Evolutionary conservation across 2,329 filamentous ascomycete species (phyloP).

Genomic region (Alternaria sp.): DNA sequence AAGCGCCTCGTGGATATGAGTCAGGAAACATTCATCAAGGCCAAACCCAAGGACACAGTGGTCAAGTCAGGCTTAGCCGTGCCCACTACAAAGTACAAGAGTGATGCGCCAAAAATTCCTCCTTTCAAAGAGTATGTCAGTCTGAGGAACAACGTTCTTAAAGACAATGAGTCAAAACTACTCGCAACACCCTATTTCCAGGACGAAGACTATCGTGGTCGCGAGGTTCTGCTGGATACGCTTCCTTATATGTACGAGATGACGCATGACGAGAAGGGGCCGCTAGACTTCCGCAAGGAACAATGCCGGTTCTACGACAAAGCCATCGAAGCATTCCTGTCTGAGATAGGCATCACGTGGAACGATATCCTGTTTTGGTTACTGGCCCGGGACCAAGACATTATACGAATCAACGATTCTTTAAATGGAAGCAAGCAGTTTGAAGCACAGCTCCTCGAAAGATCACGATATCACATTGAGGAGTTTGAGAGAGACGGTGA

Average conservation of each 20-base stretch:
- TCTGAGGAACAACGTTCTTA: slow-evolving; percentile 50
- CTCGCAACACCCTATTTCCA: slow-evolving; percentile 46
- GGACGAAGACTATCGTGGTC: slow-evolving; percentile 28
- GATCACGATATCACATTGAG: slow-evolving; percentile 34
- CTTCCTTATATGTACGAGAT: slow-evolving; percentile 40
- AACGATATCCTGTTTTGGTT: slow-evolving; percentile 49
- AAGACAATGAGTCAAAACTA: slow-evolving; percentile 50
- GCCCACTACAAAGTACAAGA: slow-evolving; percentile 22
- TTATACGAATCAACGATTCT: slow-evolving; percentile 19
- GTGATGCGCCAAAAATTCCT: slow-evolving; percentile 36
- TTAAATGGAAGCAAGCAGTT: slow-evolving; percentile 6
- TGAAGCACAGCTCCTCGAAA: slow-evolving; percentile 19
- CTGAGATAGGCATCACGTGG: slow-evolving; percentile 45
- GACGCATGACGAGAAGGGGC: slow-evolving; percentile 21
- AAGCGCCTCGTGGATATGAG: slow-evolving; percentile 8
- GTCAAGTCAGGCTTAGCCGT: slow-evolving; percentile 11
- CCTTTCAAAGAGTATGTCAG: slow-evolving; percentile 52
- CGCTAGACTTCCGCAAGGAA: slow-evolving; percentile 43
- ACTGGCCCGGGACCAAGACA: slow-evolving; percentile 33
- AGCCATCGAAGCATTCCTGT: slow-evolving; percentile 45
- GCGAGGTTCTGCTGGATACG: slow-evolving; percentile 29
- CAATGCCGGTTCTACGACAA: slow-evolving; percentile 45
- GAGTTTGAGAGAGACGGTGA: slow-evolving; percentile 15
- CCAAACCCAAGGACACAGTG: slow-evolving; percentile 12
- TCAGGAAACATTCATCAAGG: slow-evolving; percentile 26